Conservation (phyloP, 2,329 filamentous ascomycete genomes). For the Herpotrichia juniperi region DNA sequence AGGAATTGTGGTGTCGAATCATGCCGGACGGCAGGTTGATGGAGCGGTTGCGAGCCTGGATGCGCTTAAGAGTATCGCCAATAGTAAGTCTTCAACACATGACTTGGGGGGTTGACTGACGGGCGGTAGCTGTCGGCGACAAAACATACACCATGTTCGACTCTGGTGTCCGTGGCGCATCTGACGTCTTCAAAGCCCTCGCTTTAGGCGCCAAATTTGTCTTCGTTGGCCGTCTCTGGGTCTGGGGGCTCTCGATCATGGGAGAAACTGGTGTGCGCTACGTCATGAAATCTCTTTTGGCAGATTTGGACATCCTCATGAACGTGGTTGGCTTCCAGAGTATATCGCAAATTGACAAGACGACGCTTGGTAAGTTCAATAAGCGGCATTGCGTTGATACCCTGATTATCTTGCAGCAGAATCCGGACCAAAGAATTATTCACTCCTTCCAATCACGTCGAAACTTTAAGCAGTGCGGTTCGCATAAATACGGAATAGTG, state of each 20-base stretch:
- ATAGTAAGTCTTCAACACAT: constrained; percentile 52
- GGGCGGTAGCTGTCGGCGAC: constrained; percentile 52
- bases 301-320: constrained; percentile 68
- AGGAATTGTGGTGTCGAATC: constrained; percentile 73
- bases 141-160: constrained; percentile 65
- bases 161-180: constrained; percentile 62
- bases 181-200: constrained; percentile 66
- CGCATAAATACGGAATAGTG: too few relatives aligned
- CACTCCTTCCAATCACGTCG: constrained; percentile 25
- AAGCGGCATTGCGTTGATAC: neutral
- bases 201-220: constrained; percentile 68
- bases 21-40: constrained; percentile 71
- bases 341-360: constrained; percentile 55
- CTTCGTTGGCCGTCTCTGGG: constrained; percentile 65
- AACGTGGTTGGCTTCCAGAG: constrained; percentile 62
- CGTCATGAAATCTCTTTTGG: constrained; percentile 66
- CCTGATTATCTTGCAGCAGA: constrained; percentile 12
- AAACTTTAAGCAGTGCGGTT: constrained; percentile 27
- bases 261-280: constrained; percentile 67
- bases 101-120: neutral
- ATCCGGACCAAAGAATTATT: constrained; percentile 28
- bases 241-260: constrained; percentile 65
- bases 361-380: too few relatives aligned
- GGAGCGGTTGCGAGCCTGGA: constrained; percentile 65
- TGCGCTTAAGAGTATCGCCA: constrained; percentile 64